A percentile compares a stretch with the other conserved stretches of the same genome.
Conservation (phyloP, 2,329 filamentous ascomycete species). For the Ascochyta viciae-villosae region DNA sequence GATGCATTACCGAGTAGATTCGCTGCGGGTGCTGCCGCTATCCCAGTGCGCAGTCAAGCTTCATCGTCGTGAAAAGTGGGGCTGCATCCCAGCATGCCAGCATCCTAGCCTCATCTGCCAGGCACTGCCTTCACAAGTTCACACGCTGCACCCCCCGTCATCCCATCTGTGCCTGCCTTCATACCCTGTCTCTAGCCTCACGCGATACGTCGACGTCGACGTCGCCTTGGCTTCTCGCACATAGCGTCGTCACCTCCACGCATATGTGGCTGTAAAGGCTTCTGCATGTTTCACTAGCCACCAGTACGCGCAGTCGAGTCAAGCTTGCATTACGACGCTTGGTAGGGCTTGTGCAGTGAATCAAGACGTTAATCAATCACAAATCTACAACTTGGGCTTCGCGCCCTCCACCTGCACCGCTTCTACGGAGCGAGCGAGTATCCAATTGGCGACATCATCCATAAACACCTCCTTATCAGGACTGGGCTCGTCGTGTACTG, state of each 20-base stretch:
- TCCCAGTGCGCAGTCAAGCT: no score
- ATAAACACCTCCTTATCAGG: slow-evolving; percentile 44
- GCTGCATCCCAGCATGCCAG: not conserved
- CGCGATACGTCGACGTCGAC: not conserved
- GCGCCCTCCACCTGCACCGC: slow-evolving; percentile 37
- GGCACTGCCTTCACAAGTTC: no score
- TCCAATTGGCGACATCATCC: slow-evolving; percentile 47
- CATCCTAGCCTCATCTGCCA: not conserved
- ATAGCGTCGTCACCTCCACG: slow-evolving; percentile 15
- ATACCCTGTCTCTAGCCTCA: not conserved
- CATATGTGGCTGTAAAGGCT: slow-evolving; percentile 1
- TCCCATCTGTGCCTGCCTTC: not conserved
- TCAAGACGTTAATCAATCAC: not conserved
- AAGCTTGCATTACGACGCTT: not conserved
- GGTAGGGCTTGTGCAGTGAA: not conserved
- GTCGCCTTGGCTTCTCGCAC: not conserved
- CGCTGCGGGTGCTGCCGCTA: no score
- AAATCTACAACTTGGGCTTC: slow-evolving; percentile 43
- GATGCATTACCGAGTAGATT: no score
- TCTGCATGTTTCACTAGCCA: slow-evolving; percentile 18
- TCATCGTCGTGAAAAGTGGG: slow-evolving; percentile 15
- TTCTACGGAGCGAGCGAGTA: slow-evolving; percentile 42
- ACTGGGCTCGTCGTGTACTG: slow-evolving; percentile 49
- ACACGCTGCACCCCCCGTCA: not conserved
- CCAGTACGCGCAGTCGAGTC: slow-evolving; percentile 16